Base-by-base conservation (phyloP, 345 rosid species). In the Camelina sativa region DNA sequence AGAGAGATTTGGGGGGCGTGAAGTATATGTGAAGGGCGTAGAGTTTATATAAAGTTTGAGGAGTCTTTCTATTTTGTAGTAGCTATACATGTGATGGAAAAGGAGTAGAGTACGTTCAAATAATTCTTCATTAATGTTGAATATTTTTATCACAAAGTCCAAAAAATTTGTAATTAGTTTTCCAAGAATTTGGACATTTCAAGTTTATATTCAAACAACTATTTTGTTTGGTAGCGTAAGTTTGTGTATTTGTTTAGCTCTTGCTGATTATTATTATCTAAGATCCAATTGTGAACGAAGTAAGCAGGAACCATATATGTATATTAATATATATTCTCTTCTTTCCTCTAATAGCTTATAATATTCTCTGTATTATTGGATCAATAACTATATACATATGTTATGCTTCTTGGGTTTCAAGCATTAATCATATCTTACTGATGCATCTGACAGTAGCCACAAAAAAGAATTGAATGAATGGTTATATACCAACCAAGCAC, bases 61-160 rank as follows among this genome's bases (percentile, higher is more conserved):
- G 43, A 65, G 22, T 47, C 38, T 19, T 73, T 43, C 10, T 35
- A 71, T 46, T 50, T 53, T 55, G 58, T 65, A 53, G 52, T 16
- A 43, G 30, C 56, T 0, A 30, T 54, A 3, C 79, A 75, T 75
- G 79, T 75, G 73, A 54, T 40, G 55, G 25, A 75, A 51, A 35
- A 13, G n/a, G 68, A 75, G 79, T 75, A 41, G 44, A 67, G 67
- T 75, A 51, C 62, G 79, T 60, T 75, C 23, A 44, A 75, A 75
- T 40, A 25, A 51, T 75, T 67, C 67, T 8, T 67, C 67, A 75
- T 67, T 59, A 58, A 67, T 75, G 53, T 67, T 58, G 38, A 38
- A 57, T 72, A 72, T 60, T 75, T 74, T 58, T 47, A 1, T 65
- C 78, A 74, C 73, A 50, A 23, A 34, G 19, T 65, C 22, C 78